A percentile compares a stretch with the other conserved stretches of the same genome.
phyloP scores from a whole-genome alignment of 352 stramenopile species.

The Thalassiosira oceanica region DNA sequence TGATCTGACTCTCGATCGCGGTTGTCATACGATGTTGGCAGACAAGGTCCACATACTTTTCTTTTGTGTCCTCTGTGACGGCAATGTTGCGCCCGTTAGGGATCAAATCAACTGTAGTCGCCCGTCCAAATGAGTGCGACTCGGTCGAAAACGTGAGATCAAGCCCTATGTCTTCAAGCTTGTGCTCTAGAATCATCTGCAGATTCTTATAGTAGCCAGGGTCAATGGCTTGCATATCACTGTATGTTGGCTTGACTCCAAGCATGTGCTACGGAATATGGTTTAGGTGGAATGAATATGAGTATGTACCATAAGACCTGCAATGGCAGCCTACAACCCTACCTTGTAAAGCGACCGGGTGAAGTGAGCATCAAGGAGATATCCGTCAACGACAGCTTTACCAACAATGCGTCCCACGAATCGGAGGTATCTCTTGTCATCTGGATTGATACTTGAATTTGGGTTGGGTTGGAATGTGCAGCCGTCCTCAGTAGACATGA shows the following conservation, averaged over 20 bases:
- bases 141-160: slow-evolving; percentile 85
- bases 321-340: no score
- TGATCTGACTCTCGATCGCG: slow-evolving; percentile 94
- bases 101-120: slow-evolving; percentile 91
- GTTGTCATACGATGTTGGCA: slow-evolving; percentile 99
- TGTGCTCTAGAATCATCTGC: slow-evolving; percentile 84
- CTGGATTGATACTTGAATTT: slow-evolving; percentile 96
- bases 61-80: slow-evolving; percentile 96
- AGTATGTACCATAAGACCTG: no score
- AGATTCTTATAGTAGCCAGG: slow-evolving; percentile 89
- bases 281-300: no score
- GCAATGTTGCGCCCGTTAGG: slow-evolving; percentile 90
- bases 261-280: no score
- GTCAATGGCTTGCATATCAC: slow-evolving; percentile 99
- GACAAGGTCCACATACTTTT: slow-evolving; percentile 95
- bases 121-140: slow-evolving; percentile 80
- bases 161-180: slow-evolving; percentile 84
- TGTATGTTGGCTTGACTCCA: slow-evolving; percentile 90
- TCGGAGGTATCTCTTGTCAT: slow-evolving; percentile 99
- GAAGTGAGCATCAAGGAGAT: slow-evolving; percentile 98
- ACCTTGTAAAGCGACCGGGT: slow-evolving; percentile 98
- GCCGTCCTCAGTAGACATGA: slow-evolving; percentile 97
- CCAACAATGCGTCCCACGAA: slow-evolving; percentile 93
- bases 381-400: slow-evolving; percentile 97
- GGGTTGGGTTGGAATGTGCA: slow-evolving; percentile 99